Evolutionary conservation across 768 basidiomycete species (phyloP).

Genomic region (Sporobolomyces roseus): DNA sequence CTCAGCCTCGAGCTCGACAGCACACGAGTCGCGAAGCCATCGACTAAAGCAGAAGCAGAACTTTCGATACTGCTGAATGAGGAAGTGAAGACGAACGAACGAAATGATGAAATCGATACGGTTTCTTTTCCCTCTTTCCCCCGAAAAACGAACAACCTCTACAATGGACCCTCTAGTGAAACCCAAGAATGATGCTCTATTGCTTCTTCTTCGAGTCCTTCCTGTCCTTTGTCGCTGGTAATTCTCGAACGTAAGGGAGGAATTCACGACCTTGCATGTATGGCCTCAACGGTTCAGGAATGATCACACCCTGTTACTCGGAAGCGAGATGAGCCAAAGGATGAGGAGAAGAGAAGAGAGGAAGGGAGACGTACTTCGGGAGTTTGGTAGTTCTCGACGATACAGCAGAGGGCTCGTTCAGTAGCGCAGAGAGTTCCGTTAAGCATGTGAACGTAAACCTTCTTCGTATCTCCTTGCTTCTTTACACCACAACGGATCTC

Average conservation of each 20-base stretch:
- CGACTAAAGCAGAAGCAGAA: too few species aligned
- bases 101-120: too few species aligned
- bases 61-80: too few species aligned
- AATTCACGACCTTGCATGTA: conserved; percentile 86
- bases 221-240: conserved; percentile 16
- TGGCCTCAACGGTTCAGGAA: conserved; percentile 83
- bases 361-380: conserved; percentile 63
- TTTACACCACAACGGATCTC: conserved; percentile 93
- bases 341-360: too few species aligned
- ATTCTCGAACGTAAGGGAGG: conserved; percentile 52
- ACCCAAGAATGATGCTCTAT: background rate
- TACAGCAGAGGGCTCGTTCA: conserved; percentile 88
- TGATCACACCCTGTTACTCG: conserved; percentile 66
- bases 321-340: background rate
- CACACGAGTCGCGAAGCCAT: too few species aligned
- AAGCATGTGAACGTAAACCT: conserved; percentile 97
- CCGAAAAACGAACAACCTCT: too few species aligned
- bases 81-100: too few species aligned
- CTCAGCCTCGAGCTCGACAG: too few species aligned
- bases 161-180: background rate
- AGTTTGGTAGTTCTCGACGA: conserved; percentile 99
- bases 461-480: conserved; percentile 79
- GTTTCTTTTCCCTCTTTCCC: too few species aligned
- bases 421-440: conserved; percentile 98
- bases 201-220: conserved; percentile 30